Percentiles rank a stretch among this genome's conserved stretches.
phyloP scores from a whole-genome alignment of 495 filamentous ascomycete genomes.

The Xylona heveae region DNA sequence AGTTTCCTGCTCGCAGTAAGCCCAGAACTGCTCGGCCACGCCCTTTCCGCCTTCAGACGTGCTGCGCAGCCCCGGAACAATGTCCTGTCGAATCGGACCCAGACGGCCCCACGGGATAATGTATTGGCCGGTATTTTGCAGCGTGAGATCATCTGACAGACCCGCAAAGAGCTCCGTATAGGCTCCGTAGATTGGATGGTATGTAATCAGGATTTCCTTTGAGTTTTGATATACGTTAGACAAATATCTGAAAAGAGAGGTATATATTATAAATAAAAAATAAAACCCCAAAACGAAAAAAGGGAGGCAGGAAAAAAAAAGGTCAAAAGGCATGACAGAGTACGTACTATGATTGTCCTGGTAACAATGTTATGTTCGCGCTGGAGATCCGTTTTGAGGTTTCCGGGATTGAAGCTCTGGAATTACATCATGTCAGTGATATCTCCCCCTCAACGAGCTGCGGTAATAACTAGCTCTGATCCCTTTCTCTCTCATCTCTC shows the following conservation, averaged over 20 bases:
- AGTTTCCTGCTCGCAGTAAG: neutral
- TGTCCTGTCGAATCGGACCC: slow-evolving; percentile 5
- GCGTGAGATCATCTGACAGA: slow-evolving; percentile 15
- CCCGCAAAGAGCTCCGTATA: slow-evolving; percentile 24
- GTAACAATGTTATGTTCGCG: slow-evolving; percentile 6
- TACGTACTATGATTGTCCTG: neutral
- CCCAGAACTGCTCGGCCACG: neutral
- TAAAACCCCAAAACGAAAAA: too few relatives aligned
- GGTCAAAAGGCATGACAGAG: too few relatives aligned
- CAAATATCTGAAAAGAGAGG: too few relatives aligned
- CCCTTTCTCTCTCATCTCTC: too few relatives aligned
- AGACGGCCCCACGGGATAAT: slow-evolving; percentile 21
- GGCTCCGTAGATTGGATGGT: slow-evolving; percentile 14
- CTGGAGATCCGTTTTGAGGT: slow-evolving; percentile 15
- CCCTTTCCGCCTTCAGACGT: neutral
- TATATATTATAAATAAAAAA: slow-evolving; percentile 5
- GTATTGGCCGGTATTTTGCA: slow-evolving; percentile 15
- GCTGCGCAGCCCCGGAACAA: neutral
- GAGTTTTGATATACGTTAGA: too few relatives aligned
- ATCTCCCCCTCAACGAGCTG: too few relatives aligned
- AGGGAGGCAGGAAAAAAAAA: too few relatives aligned
- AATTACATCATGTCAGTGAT: neutral
- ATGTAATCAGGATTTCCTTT: slow-evolving; percentile 11
- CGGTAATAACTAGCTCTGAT: too few relatives aligned
- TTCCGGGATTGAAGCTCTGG: slow-evolving; percentile 18